Evolutionary conservation across 495 filamentous ascomycete species (phyloP).

Genomic region (Lepraria neglecta): DNA sequence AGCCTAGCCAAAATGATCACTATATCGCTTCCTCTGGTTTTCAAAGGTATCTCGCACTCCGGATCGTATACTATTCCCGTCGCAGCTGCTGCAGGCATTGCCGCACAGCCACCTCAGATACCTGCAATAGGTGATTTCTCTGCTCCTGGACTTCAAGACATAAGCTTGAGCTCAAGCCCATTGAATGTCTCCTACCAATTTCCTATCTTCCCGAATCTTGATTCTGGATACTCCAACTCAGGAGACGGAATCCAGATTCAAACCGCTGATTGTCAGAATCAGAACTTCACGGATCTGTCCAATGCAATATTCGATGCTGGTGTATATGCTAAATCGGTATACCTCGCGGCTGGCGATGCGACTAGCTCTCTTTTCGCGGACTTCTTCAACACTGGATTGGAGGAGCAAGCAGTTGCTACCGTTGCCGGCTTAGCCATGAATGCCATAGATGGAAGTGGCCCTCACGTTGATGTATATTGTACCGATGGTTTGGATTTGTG

Average conservation of each 20-base stretch:
- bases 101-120: not conserved
- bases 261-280: not conserved
- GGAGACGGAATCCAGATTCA: not conserved
- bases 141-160: not conserved
- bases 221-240: not conserved
- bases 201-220: too few species aligned
- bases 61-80: not conserved
- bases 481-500: not conserved
- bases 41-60: conserved; percentile 11
- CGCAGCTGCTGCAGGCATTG: not conserved
- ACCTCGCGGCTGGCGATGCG: conserved; percentile 1
- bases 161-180: too few species aligned
- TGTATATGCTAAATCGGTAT: conserved; percentile 8
- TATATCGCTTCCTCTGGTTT: not conserved
- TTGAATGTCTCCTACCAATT: too few species aligned
- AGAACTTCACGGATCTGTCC: not conserved
- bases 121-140: not conserved
- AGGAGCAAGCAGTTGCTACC: not conserved
- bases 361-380: not conserved
- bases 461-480: conserved; percentile 15
- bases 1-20: not conserved
- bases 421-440: conserved; percentile 4
- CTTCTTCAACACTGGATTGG: conserved; percentile 4
- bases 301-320: conserved; percentile 15
- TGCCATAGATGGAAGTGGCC: conserved; percentile 5